These are phyloP conservation scores for Tuber melanosporum DNA, from an alignment of 495 filamentous ascomycete species.

Conservation along the genomic window DNA sequence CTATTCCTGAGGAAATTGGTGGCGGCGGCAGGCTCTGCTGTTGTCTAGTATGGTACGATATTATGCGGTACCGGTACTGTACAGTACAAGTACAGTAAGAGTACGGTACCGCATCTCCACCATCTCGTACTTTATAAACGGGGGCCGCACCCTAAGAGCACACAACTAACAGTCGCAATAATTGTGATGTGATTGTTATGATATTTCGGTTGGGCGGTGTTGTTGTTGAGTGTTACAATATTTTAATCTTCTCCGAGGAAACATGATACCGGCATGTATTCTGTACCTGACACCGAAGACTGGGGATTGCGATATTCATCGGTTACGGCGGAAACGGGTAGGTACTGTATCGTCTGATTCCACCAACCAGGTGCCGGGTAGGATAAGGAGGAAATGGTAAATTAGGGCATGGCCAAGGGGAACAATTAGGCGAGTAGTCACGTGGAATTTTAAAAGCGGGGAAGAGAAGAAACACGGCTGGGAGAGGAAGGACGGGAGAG, in stretches of 20 bases:
- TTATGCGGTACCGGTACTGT: not conserved
- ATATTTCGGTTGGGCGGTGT: not conserved
- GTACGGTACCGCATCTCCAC: not conserved
- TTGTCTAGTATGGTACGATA: not conserved
- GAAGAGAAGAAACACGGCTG: not conserved
- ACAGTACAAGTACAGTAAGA: not conserved
- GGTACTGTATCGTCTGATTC: not conserved
- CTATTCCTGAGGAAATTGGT: not conserved
- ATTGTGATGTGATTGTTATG: not conserved
- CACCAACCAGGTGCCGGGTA: not conserved
- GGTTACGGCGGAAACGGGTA: not conserved
- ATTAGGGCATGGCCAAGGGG: not conserved
- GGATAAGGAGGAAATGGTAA: not conserved
- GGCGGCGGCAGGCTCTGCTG: not conserved
- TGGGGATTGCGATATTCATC: not conserved
- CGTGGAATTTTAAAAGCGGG: not conserved
- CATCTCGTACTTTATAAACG: not conserved
- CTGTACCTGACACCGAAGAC: not conserved
- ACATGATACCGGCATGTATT: not conserved
- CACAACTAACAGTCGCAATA: not conserved
- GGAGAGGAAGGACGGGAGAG: not conserved
- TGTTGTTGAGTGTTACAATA: not conserved
- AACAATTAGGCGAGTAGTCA: not conserved
- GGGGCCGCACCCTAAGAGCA: not conserved
- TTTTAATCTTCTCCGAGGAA: not conserved